A percentile compares a stretch with the other conserved stretches of the same genome.
Evolutionary conservation across 2,329 filamentous ascomycete species (phyloP).

Genomic region (Dichotomopilus funicola): DNA sequence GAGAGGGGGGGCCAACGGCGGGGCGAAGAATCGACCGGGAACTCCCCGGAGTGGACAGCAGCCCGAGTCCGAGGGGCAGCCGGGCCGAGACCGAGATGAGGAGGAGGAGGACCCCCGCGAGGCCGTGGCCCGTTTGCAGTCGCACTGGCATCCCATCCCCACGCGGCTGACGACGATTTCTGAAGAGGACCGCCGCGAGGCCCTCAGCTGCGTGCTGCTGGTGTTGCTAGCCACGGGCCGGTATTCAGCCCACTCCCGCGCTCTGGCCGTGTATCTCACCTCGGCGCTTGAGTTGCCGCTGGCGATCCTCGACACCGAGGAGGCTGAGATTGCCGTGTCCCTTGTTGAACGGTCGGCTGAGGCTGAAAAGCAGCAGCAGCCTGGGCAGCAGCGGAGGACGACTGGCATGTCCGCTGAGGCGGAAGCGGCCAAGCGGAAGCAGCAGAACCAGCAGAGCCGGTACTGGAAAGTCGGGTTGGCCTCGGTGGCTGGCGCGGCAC

Average conservation of each 20-base stretch:
- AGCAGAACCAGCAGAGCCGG: slow-evolving; percentile 62
- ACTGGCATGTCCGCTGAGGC: slow-evolving; percentile 62
- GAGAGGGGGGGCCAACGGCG: slow-evolving; percentile 19
- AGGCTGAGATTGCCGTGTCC: slow-evolving; percentile 68
- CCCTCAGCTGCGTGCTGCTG: slow-evolving; percentile 64
- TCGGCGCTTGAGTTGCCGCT: slow-evolving; percentile 60
- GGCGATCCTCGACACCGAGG: slow-evolving; percentile 57
- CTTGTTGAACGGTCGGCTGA: slow-evolving; percentile 59
- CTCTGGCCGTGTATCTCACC: slow-evolving; percentile 60
- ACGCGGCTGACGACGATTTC: slow-evolving; percentile 51
- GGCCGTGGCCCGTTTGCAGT: slow-evolving; percentile 41
- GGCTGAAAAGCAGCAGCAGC: slow-evolving; percentile 27
- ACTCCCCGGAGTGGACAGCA: too few species aligned
- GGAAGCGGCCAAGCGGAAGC: slow-evolving; percentile 65
- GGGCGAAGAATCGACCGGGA: background rate
- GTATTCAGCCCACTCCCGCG: slow-evolving; percentile 68
- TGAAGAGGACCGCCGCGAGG: slow-evolving; percentile 52
- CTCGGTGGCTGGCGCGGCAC: slow-evolving; percentile 76
- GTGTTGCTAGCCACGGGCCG: slow-evolving; percentile 65
- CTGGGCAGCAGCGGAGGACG: slow-evolving; percentile 20
- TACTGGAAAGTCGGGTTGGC: slow-evolving; percentile 91
- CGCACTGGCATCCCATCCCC: slow-evolving; percentile 47
- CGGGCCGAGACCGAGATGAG: background rate
- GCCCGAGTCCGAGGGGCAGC: slow-evolving; percentile 1
- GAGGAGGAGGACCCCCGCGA: slow-evolving; percentile 25